Conservation (phyloP, 2,329 filamentous ascomycete species). For the Ophiostoma sp. region DNA sequence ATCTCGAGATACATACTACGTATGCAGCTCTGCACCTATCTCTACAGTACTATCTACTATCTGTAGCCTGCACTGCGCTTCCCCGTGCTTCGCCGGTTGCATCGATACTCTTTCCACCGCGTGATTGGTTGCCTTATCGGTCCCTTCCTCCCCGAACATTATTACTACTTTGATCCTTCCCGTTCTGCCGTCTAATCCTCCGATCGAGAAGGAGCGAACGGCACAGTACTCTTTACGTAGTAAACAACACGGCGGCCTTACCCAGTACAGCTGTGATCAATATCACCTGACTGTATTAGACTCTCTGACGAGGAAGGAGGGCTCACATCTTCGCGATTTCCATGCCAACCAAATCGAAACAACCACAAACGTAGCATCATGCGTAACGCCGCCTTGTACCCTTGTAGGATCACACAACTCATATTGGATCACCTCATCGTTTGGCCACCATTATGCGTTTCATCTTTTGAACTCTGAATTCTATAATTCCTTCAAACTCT, state of each 20-base stretch:
- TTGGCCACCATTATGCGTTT: neutral
- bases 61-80: neutral
- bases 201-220: neutral
- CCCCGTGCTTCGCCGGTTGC: neutral
- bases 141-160: neutral
- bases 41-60: neutral
- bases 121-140: constrained; percentile 10
- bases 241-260: neutral
- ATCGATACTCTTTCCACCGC: neutral
- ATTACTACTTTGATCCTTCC: constrained; percentile 1
- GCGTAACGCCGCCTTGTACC: no score
- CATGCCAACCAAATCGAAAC: neutral
- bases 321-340: neutral
- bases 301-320: neutral
- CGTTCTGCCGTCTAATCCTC: neutral
- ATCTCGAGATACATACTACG: neutral
- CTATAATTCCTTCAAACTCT: neutral
- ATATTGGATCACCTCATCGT: neutral
- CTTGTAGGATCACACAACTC: neutral
- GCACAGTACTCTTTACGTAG: neutral
- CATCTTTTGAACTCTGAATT: neutral
- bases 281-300: neutral
- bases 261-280: neutral
- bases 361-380: neutral
- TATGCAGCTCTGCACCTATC: neutral